Evolutionary conservation across 2,329 filamentous ascomycete species (phyloP), one percentile per base, ranked within the genome.

Genomic region (Sporothrix schenckii): DNA sequence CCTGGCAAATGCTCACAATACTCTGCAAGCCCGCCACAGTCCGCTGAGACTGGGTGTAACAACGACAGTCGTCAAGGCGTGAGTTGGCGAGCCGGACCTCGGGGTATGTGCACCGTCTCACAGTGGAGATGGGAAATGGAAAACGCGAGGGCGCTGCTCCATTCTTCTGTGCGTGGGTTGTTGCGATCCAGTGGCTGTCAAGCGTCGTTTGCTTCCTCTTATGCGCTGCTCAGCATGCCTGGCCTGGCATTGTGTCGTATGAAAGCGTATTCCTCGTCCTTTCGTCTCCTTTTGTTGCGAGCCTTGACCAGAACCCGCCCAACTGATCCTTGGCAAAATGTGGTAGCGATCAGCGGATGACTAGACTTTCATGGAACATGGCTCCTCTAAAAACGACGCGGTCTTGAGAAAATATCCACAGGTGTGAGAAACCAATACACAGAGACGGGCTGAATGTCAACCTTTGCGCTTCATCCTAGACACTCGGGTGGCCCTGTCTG

Each of bases 331-430:
- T 54, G 50, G 4, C 13, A 54, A 14, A 47, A 67, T 56, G 50
- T 13, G 21, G 65, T 30, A 67, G 52, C 27, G 66, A 68, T 68
- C 66, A 53, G 66, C 52, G 14, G 14, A 44, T 39, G 52, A 34
- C 39, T 58, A 58, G 66, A 68, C 34, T 68, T 68, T 39, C 39
- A 68, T 68, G 66, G 66, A 68, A 68, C 66, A n/a, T 58, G 21
- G 66, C 39, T 56, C 52, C 13, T 14, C 13, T 34, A 19, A 30
- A 30, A 56, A 52, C 14, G 16, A 67, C 65, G 65, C 65, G 34
- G 34, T 67, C 7, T 47, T 2, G 34, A 44, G 47, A 66, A 47
- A n/a, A 49, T n/a, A 30, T 24, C 30, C 63, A 66, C 63, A 34
- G 44, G 60, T 5, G 41, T 50, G 60, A 34, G 44, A 21, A 49